These are phyloP conservation scores for Haplosporangium sp. DNA, from an alignment of 371 early-diverging fungal species.

Conservation along the genomic window DNA sequence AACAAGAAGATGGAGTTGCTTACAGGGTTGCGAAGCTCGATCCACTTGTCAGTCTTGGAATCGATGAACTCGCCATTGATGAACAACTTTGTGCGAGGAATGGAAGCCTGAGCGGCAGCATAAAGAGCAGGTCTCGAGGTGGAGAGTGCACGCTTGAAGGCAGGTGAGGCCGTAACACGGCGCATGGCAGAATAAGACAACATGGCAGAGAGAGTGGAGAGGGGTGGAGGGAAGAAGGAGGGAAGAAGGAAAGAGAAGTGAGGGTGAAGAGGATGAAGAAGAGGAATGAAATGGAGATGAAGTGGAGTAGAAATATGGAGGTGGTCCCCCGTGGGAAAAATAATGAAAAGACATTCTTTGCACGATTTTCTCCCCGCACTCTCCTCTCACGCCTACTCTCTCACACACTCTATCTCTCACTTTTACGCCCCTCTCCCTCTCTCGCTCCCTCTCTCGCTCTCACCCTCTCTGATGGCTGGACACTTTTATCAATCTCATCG, in stretches of 20 bases:
- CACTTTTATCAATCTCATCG: not conserved
- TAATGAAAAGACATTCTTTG: not conserved
- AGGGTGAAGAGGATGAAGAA: conserved; percentile 1
- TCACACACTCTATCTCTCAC: not conserved
- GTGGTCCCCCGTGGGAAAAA: conserved; percentile 12
- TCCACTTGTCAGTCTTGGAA: conserved; percentile 88
- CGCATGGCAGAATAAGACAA: conserved; percentile 49
- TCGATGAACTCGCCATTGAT: conserved; percentile 95
- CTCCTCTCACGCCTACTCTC: not conserved
- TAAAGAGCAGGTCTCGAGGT: conserved; percentile 45
- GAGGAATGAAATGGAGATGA: not conserved
- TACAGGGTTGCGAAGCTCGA: conserved; percentile 93
- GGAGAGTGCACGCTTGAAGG: conserved; percentile 46
- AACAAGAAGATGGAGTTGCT: not conserved
- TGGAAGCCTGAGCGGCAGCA: conserved; percentile 48
- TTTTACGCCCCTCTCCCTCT: too few species aligned
- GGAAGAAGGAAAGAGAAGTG: not conserved
- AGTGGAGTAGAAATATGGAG: not conserved
- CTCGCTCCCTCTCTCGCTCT: too few species aligned
- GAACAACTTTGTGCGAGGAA: conserved; percentile 76
- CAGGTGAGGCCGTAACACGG: conserved; percentile 48
- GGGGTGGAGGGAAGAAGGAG: not conserved
- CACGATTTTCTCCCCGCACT: not conserved
- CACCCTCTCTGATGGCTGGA: not conserved
- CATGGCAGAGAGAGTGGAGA: conserved; percentile 17